These are phyloP conservation scores for Astragalus glycyphyllos DNA, from an alignment of 306 rosid species.

Conservation along the genomic window DNA sequence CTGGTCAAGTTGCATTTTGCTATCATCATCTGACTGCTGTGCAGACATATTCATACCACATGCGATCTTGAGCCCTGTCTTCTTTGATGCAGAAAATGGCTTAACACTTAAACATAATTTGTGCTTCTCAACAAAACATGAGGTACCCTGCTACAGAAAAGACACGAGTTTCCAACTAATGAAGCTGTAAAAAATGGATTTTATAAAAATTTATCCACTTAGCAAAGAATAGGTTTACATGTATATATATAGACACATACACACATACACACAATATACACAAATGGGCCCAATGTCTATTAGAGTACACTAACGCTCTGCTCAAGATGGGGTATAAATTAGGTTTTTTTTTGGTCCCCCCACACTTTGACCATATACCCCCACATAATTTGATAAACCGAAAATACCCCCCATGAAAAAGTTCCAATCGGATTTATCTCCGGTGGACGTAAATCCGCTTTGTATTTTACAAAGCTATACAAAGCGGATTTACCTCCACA, in stretches of 20 bases:
- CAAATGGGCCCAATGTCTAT: not conserved
- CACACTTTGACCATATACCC: too few species aligned
- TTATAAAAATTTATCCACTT: not conserved
- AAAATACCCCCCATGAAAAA: too few species aligned
- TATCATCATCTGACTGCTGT: conserved; percentile 64
- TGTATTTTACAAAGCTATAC: too few species aligned
- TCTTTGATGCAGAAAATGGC: conserved; percentile 44
- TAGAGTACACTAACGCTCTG: not conserved
- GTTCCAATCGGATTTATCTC: too few species aligned
- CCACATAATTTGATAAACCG: too few species aligned
- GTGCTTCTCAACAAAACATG: conserved; percentile 38
- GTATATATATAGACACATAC: not conserved
- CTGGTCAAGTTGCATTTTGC: conserved; percentile 52
- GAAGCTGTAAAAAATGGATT: not conserved
- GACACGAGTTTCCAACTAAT: not conserved
- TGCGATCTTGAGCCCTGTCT: conserved; percentile 43
- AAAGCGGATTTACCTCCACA: too few species aligned
- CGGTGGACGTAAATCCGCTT: too few species aligned
- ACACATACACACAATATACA: not conserved
- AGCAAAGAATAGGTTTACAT: not conserved
- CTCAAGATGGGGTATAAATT: not conserved
- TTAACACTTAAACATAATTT: conserved; percentile 43
- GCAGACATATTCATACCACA: conserved; percentile 75
- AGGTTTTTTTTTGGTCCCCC: too few species aligned
- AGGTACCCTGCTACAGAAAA: conserved; percentile 45